Conservation (phyloP, 495 filamentous ascomycete species). For the Daldinia bambusicola region DNA sequence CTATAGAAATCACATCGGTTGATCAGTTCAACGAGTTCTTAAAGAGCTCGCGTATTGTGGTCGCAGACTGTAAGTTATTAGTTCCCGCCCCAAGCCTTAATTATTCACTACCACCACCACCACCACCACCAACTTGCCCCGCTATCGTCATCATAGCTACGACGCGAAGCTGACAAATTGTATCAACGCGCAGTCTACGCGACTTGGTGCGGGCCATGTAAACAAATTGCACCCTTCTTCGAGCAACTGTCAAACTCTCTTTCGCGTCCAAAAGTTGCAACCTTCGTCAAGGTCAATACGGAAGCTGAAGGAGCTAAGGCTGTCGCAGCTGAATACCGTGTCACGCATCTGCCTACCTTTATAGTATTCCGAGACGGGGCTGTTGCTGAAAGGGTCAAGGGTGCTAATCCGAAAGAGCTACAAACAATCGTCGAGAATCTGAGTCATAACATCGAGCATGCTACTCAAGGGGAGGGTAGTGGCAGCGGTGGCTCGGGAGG, state of each 20-base stretch:
- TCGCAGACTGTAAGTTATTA: slow-evolving; percentile 84
- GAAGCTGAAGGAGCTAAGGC: slow-evolving; percentile 72
- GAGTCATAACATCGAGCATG: slow-evolving; percentile 70
- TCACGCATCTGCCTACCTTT: slow-evolving; percentile 87
- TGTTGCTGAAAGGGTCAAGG: slow-evolving; percentile 71
- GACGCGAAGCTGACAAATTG: slow-evolving; percentile 43
- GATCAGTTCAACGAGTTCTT: slow-evolving; percentile 77
- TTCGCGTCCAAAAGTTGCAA: slow-evolving; percentile 76
- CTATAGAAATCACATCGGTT: slow-evolving; percentile 74
- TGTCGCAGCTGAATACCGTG: slow-evolving; percentile 73
- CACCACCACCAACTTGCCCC: slow-evolving; percentile 38
- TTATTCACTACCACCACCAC: slow-evolving; percentile 1
- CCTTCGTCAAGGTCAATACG: slow-evolving; percentile 88
- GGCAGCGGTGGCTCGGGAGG: slow-evolving; percentile 55
- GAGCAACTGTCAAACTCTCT: slow-evolving; percentile 78
- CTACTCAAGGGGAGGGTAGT: slow-evolving; percentile 58
- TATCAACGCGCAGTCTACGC: slow-evolving; percentile 74
- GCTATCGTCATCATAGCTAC: slow-evolving; percentile 30
- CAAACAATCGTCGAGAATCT: slow-evolving; percentile 77
- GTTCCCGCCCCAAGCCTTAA: slow-evolving; percentile 38
- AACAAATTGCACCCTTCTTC: slow-evolving; percentile 83
- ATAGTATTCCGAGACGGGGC: slow-evolving; percentile 84
- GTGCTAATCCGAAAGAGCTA: slow-evolving; percentile 76
- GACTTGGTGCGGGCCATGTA: slow-evolving; percentile 87
- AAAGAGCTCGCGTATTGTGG: slow-evolving; percentile 74